phyloP scores from a whole-genome alignment of 176 grass and related monocot species.

The Otatea glauca region DNA sequence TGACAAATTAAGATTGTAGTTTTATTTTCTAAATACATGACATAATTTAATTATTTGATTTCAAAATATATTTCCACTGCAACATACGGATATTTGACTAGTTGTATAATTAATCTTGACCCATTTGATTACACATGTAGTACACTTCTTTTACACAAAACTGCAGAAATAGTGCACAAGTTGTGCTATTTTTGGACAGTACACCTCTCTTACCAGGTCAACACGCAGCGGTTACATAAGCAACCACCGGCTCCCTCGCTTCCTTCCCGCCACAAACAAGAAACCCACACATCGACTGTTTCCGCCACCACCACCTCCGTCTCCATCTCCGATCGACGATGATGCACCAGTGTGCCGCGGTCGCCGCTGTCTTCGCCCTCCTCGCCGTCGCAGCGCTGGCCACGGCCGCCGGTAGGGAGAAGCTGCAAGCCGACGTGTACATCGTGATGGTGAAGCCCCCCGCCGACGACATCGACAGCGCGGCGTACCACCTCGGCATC shows the following conservation, averaged over 20 bases:
- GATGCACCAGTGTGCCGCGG: neutral
- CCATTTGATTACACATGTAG: too few species aligned
- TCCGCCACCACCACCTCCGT: neutral
- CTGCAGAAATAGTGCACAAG: neutral
- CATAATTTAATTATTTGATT: too few species aligned
- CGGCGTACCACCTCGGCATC: conserved; percentile 39
- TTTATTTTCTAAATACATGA: too few species aligned
- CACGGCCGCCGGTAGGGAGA: conserved; percentile 15
- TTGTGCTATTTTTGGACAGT: neutral
- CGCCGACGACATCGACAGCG: conserved; percentile 9
- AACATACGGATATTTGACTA: too few species aligned
- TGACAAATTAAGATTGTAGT: too few species aligned
- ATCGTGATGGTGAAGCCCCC: conserved; percentile 47
- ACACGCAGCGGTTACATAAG: conserved; percentile 14
- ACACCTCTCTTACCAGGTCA: neutral
- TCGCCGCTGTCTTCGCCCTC: neutral
- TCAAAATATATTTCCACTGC: too few species aligned
- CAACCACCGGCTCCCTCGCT: neutral
- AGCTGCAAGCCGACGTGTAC: conserved; percentile 23
- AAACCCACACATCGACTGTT: neutral
- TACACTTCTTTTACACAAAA: too few species aligned
- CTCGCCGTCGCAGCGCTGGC: neutral
- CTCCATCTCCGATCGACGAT: neutral
- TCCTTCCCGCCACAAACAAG: conserved; percentile 49
- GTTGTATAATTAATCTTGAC: too few species aligned